These are phyloP conservation scores for Mycena metata DNA, from an alignment of 768 basidiomycete genomes.

Conservation along the genomic window DNA sequence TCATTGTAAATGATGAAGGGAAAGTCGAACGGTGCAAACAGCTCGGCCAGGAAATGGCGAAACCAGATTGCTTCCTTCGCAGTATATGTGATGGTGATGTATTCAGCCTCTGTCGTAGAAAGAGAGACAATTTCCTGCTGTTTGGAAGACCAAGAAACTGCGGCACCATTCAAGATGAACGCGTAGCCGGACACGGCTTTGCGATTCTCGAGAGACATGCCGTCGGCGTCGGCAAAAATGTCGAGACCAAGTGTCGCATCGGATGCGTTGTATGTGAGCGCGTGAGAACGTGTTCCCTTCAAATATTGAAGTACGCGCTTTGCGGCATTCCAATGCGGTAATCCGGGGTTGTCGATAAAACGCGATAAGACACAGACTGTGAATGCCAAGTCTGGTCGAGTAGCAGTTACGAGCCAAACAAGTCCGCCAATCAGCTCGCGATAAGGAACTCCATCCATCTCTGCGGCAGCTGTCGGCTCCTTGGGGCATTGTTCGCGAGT, in stretches of 20 bases:
- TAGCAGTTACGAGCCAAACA: background rate
- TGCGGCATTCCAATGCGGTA: slow-evolving; percentile 19
- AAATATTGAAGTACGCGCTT: slow-evolving; percentile 29
- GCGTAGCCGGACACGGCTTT: slow-evolving; percentile 26
- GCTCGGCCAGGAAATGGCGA: slow-evolving; percentile 39
- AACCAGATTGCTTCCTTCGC: slow-evolving; percentile 46
- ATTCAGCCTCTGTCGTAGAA: slow-evolving; percentile 30
- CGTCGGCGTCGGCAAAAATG: slow-evolving; percentile 28
- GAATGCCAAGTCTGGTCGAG: background rate
- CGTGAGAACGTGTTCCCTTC: slow-evolving; percentile 23
- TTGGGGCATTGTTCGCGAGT: slow-evolving; percentile 13
- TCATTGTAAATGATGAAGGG: slow-evolving; percentile 34
- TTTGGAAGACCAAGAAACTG: slow-evolving; percentile 41
- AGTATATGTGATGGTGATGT: slow-evolving; percentile 17
- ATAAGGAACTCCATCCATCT: background rate
- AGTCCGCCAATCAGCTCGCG: background rate
- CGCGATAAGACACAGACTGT: slow-evolving; percentile 6
- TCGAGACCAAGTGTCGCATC: slow-evolving; percentile 7
- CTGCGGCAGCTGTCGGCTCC: background rate
- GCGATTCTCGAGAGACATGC: slow-evolving; percentile 23
- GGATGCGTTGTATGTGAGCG: slow-evolving; percentile 19
- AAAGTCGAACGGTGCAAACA: slow-evolving; percentile 27
- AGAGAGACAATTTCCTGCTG: slow-evolving; percentile 45
- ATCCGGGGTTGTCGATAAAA: slow-evolving; percentile 25
- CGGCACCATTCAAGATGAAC: slow-evolving; percentile 39